Base-by-base conservation (phyloP, 2,329 filamentous ascomycete species). In the Bipolaris gigantea region DNA sequence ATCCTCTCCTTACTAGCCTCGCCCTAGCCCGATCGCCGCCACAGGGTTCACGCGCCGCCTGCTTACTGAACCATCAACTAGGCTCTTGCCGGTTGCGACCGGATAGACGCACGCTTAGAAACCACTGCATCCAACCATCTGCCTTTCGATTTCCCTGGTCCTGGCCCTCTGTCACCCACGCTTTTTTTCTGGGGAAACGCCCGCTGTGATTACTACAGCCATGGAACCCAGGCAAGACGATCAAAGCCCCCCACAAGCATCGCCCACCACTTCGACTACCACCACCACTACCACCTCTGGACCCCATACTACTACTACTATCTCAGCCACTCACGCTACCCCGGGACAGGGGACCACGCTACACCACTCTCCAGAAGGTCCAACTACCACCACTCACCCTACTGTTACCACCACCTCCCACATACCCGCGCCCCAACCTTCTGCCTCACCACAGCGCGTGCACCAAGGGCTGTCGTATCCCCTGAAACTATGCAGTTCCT, bases 391-490 rank as follows among this genome's bases (percentile, higher is more conserved):
- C 32, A 64, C 61, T 7, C 60, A 64, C 45, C 70, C 70, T 19
- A 69, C 70, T 6, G 53, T 69, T 38, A 72, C 68, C 3, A 72
- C 71, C 8, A 69, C 65, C 9, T 56, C 60, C 11, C 62, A 57
- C 13, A 35, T 43, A 3, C 60, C 66, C 3, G 16, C 48, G 13
- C 44, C 57, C 1, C 65, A 60, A 48, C 16, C 48, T 13, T 56
- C 60, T 25, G 35, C 59, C 51, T 19, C 48, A 1, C 47, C 47
- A 32, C 35, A 56, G 27, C 53, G 61, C 13, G 30, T 56, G 53
- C 21, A 25, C 39, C 21, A 34, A 15, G 27, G 19, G 19, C 38
- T 50, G n/a, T 50, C 59, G 21, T 39, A 48, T 40, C 39, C 65
- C 59, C 40, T 51, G 55, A 41, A 60, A 55, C n/a, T 55, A 40